Conservation (phyloP, 805 yeast genomes). For the Candida caryicola region DNA sequence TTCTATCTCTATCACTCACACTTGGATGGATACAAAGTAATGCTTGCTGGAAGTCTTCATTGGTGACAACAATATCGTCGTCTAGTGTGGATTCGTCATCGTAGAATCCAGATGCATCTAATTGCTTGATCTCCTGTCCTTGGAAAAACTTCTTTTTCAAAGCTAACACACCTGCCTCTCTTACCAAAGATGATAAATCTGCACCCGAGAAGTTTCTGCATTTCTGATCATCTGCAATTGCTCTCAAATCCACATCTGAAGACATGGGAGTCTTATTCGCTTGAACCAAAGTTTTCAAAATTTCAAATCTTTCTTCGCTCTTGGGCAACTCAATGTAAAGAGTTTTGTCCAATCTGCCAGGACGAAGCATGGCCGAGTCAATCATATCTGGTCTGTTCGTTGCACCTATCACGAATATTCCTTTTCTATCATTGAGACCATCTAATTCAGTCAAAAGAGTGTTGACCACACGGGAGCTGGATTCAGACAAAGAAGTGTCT, state of each 20-base stretch:
- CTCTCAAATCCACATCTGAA: slow-evolving; percentile 53
- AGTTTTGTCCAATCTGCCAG: slow-evolving; percentile 93
- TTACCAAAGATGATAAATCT: slow-evolving; percentile 83
- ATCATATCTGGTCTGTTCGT: slow-evolving; percentile 98
- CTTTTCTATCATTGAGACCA: slow-evolving; percentile 88
- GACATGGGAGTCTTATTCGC: slow-evolving; percentile 76
- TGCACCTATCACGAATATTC: slow-evolving; percentile 93
- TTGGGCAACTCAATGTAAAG: slow-evolving; percentile 87
- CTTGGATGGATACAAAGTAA: slow-evolving; percentile 79
- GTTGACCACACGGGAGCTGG: slow-evolving; percentile 90
- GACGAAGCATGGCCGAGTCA: slow-evolving; percentile 96
- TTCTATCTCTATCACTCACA: slow-evolving; percentile 81
- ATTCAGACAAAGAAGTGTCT: slow-evolving; percentile 82
- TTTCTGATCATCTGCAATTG: slow-evolving; percentile 69
- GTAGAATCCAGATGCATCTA: slow-evolving; percentile 36
- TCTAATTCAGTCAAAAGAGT: slow-evolving; percentile 92
- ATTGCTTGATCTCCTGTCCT: slow-evolving; percentile 37
- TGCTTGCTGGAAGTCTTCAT: slow-evolving; percentile 68
- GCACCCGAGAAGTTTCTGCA: slow-evolving; percentile 95
- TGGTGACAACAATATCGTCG: slow-evolving; percentile 52
- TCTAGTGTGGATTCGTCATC: slow-evolving; percentile 26
- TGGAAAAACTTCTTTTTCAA: slow-evolving; percentile 69
- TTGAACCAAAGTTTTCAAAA: slow-evolving; percentile 69
- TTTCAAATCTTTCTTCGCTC: slow-evolving; percentile 74
- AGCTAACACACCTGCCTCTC: slow-evolving; percentile 93